Percentiles rank a stretch among this genome's conserved stretches.
Conservation (phyloP, 2,329 filamentous ascomycete species). For the Malbranchea cinnamomea region DNA sequence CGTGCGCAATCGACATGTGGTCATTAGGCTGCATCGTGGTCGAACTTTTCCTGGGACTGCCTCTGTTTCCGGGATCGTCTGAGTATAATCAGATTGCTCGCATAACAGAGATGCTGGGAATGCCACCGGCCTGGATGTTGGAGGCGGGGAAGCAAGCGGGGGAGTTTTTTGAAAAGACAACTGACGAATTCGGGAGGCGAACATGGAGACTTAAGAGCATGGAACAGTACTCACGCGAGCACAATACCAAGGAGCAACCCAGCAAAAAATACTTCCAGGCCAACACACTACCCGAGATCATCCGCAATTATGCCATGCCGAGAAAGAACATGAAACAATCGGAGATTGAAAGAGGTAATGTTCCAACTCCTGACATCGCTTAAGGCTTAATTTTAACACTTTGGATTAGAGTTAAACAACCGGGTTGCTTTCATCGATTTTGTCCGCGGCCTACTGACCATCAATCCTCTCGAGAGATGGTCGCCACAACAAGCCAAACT, state of each 20-base stretch:
- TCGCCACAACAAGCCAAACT: conserved; percentile 94
- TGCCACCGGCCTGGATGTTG: conserved; percentile 96
- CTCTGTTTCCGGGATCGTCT: conserved; percentile 89
- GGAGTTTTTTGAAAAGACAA: conserved; percentile 88
- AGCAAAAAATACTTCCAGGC: conserved; percentile 99
- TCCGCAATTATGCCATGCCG: conserved; percentile 95
- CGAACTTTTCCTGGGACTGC: conserved; percentile 86
- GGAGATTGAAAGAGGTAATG: conserved; percentile 84
- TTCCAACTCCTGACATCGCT: background rate
- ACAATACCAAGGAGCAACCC: conserved; percentile 91
- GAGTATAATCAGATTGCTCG: conserved; percentile 97
- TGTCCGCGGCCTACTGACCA: conserved; percentile 78
- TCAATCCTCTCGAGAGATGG: conserved; percentile 94
- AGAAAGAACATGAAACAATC: conserved; percentile 98
- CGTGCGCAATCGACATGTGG: conserved; percentile 99
- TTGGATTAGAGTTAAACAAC: conserved; percentile 80
- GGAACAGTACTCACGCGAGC: conserved; percentile 94
- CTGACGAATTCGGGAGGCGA: conserved; percentile 82
- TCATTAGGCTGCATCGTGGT: conserved; percentile 96
- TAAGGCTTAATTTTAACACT: conserved; percentile 8
- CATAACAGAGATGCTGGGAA: conserved; percentile 95
- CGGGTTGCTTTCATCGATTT: conserved; percentile 96
- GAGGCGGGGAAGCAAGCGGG: conserved; percentile 97
- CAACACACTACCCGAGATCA: conserved; percentile 87
- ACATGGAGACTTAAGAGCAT: conserved; percentile 89